Base-by-base conservation (phyloP, 2,329 filamentous ascomycete genomes). In the Talaromyces sp. region DNA sequence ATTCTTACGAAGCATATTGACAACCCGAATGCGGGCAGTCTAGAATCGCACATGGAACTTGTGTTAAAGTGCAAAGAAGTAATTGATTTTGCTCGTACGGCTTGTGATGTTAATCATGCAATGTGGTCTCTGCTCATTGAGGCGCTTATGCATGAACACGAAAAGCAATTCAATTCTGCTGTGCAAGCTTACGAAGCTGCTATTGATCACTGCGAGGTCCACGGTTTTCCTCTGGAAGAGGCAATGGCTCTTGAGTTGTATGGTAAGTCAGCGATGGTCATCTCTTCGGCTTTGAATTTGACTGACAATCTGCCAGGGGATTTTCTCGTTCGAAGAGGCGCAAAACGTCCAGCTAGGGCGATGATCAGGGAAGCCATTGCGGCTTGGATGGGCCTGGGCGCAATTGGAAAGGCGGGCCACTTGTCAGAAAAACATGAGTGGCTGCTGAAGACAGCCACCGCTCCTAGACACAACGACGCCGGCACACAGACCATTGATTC, bases 191-290 rank as follows among this genome's bases (percentile, higher is more conserved):
- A 76, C 43, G 76, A 78, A 69, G 78, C 80, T 64, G 85, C 87
- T 3, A 82, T 88, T 66, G 86, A 89, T 69, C 86, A 88, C 69
- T 83, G 83, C 56, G 84, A 88, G 68, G 73, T 86, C 0, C 81
- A 88, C 70, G 81, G 81, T 14, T 87, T 85, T 70, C 76, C 81
- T 1, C 71, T 89, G 27, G 87, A 89, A 66, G 85, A 89, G 70
- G 87, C 84, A 2, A 78, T 88, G 33, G 79, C 83, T 43, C 80
- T 85, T 45, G 87, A 89, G 73, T 73, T 88, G n/a, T 87, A 88
- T 69, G 86, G 80, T 75, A 70, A 56, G 70, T 66, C 19, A 27
- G 19, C 31, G n/a, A 14, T 13, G 19, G 10, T 8, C 16, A 1
- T 2, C 24, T 33, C 14, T 41, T n/a, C 57, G 8, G 27, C n/a